Evolutionary conservation across 305 asterid genomes (phyloP).

Genomic region (Rubia occidens): DNA sequence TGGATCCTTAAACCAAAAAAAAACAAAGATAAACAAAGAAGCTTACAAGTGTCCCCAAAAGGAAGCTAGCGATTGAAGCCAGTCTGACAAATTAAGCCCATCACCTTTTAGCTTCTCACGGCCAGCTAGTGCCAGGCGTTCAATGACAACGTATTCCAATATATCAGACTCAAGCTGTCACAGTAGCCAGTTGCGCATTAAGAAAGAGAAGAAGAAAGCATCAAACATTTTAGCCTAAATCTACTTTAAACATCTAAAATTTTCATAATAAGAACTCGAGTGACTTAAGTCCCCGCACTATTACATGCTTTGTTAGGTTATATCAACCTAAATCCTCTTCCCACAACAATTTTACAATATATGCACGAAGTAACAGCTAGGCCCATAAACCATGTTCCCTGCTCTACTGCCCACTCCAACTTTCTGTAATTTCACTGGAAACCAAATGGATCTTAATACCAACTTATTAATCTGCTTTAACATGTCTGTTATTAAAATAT

Average conservation of each 20-base stretch:
- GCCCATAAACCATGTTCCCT: constrained; percentile 14
- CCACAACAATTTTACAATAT: not conserved
- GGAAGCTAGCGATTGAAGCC: constrained; percentile 99
- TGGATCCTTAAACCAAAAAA: not conserved
- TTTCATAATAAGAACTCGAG: not conserved
- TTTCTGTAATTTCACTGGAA: not conserved
- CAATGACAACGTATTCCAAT: constrained; percentile 94
- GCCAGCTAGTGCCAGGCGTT: constrained; percentile 95
- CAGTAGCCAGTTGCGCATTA: constrained; percentile 16
- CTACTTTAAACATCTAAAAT: not conserved
- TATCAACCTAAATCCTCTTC: no score
- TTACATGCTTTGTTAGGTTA: no score
- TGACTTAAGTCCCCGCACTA: not conserved
- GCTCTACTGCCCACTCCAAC: not conserved
- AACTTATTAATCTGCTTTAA: not conserved
- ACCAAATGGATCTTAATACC: not conserved
- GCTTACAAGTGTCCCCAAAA: constrained; percentile 99
- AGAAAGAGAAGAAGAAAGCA: not conserved
- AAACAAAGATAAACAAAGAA: constrained; percentile 22
- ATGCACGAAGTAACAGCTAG: not conserved
- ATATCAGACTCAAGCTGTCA: constrained; percentile 95
- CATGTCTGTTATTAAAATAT: not conserved
- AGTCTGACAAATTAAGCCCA: constrained; percentile 94
- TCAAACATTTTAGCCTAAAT: not conserved
- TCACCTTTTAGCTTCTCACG: constrained; percentile 98